Percentiles rank a stretch among this genome's conserved stretches.
Evolutionary conservation across 2,329 filamentous ascomycete species (phyloP).

Genomic region (Colletotrichum viniferum): DNA sequence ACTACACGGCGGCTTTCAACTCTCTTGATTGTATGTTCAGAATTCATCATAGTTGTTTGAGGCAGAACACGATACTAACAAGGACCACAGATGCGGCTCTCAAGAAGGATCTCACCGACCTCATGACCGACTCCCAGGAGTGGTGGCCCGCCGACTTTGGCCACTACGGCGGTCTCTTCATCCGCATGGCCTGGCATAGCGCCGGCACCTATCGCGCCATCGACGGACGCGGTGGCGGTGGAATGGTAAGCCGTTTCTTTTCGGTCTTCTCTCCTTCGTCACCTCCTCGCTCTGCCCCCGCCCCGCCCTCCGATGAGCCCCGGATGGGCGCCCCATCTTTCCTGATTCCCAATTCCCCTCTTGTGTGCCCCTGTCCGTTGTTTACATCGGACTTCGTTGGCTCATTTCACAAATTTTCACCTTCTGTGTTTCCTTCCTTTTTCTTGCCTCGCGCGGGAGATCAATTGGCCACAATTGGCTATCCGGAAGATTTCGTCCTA

Average conservation of each 20-base stretch:
- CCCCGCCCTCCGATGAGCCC: neutral
- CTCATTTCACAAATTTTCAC: neutral
- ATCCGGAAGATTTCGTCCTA: slow-evolving; percentile 7
- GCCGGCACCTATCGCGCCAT: slow-evolving; percentile 78
- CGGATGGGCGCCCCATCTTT: neutral
- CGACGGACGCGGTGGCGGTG: slow-evolving; percentile 77
- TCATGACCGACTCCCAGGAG: slow-evolving; percentile 81
- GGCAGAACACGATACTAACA: neutral
- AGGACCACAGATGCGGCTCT: slow-evolving; percentile 53
- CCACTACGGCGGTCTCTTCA: slow-evolving; percentile 80
- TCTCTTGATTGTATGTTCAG: slow-evolving; percentile 58
- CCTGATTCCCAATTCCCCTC: neutral
- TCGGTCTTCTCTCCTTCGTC: neutral
- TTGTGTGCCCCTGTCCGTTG: neutral
- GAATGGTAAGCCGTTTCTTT: slow-evolving; percentile 42
- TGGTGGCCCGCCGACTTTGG: slow-evolving; percentile 86
- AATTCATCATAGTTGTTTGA: neutral
- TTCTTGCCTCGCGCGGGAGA: neutral
- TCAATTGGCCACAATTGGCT: neutral
- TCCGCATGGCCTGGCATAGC: slow-evolving; percentile 83
- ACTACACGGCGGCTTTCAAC: slow-evolving; percentile 77
- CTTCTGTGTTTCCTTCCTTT: neutral
- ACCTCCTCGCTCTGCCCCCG: neutral
- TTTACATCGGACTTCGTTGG: neutral
- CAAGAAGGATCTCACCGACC: slow-evolving; percentile 73